Conservation (phyloP, 129 eudicot species). For the Scalesia atractyloides region DNA sequence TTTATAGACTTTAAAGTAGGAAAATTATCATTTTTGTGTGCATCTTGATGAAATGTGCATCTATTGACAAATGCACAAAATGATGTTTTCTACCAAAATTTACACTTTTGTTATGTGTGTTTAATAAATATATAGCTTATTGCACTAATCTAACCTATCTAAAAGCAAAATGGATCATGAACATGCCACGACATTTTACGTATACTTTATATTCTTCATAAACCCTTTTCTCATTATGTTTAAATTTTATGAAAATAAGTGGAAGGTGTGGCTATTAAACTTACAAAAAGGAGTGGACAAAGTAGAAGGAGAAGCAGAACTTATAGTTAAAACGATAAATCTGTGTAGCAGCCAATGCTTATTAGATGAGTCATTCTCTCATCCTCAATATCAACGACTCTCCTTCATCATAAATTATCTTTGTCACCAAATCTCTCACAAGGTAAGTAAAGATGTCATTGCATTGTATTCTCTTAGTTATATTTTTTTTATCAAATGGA, state of each 20-base stretch:
- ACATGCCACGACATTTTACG: too few species aligned
- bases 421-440: slow-evolving; percentile 3
- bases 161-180: too few species aligned
- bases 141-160: too few species aligned
- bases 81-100: too few species aligned
- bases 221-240: not conserved
- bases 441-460: not conserved
- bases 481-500: not conserved
- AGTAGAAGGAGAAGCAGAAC: not conserved
- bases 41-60: too few species aligned
- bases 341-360: not conserved
- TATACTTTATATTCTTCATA: too few species aligned
- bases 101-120: too few species aligned
- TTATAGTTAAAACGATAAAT: slow-evolving; percentile 15
- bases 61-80: too few species aligned
- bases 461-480: not conserved
- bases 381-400: slow-evolving; percentile 8
- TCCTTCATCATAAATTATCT: not conserved
- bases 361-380: not conserved
- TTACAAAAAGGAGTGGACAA: not conserved
- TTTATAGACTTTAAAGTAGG: too few species aligned
- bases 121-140: too few species aligned
- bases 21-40: too few species aligned
- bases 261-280: slow-evolving; percentile 9
- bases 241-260: not conserved